Evolutionary conservation across 75 land plant genomes (phyloP), one percentile per base, ranked within the genome.

Genomic region (Picea sitchensis): DNA sequence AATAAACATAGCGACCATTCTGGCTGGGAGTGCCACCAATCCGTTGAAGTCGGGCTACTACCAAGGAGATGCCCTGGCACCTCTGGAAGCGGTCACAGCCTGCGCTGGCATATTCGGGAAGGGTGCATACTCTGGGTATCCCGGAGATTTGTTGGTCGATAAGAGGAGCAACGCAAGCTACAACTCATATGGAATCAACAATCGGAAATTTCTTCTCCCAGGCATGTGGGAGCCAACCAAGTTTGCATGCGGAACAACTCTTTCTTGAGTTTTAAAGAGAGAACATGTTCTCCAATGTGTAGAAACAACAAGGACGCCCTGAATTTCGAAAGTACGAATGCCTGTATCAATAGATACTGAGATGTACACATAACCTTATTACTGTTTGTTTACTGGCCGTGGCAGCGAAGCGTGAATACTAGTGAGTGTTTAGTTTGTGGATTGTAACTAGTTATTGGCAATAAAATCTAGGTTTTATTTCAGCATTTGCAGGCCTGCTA

Each of bases 81-180:
- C 87, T 1, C 81, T 84, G 62, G 86, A 85, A 61, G 81, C 77
- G 3, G 87, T 65, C 1, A 77, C 80, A 0, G 86, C 86, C 11
- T 84, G 85, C 68, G 59, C 63, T 12, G 85, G 86, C 11, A 85
- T 85, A 67, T 86, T 72, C 31, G 86, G 86, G 3, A 56, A 60
- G 26, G 87, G 82, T 5, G 79, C 87, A 6, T 84, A 58, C 61
- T 61, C 82, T 14, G 87, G 87, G 14, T 36, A 80, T 59, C 82
- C 87, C 0, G 87, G 87, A 14, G 65, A 84, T 58, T 54, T 86
- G 13, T 23, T 59, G 44, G 31, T 80, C 14, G 76, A 86, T 30
- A 60, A 69, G 18, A 75, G 8, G 30, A 67, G 44, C 2, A 34
- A 73, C 11, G 78, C 86, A 18, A 80, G 79, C 79, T 84, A 73